Evolutionary conservation across 352 stramenopile genomes (phyloP), one percentile per base, ranked within the genome.

Genomic region (Phytopythium kandeliae): DNA sequence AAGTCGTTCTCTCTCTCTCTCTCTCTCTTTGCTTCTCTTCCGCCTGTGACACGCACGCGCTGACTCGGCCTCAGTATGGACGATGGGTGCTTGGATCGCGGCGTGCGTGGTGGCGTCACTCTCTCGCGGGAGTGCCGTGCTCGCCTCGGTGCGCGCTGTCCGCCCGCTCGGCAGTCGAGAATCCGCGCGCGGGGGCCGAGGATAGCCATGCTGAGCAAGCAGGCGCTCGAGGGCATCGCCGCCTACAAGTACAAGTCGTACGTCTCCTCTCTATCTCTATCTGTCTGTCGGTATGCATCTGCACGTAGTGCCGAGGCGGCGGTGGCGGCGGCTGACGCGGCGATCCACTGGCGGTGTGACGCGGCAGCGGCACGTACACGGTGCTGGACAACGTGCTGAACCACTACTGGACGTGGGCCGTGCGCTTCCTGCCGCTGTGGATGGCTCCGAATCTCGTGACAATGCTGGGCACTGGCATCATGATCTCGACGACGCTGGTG

Each of bases 381-480:
- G 74, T 85, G 49, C 62, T 96, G 26, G 87, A 96, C 72, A 91
- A 87, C 64, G 58, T 90, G 41, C 69, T 96, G 12, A 96, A 92
- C 52, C 68, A 86, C 57, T 96, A 85, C 55, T 96, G 87, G 87
- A 90, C 77, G 53, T 87, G 79, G 58, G 78, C 78, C 3, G 87
- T 94, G 34, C 65, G 87, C 54, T 73, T 85, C 46, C 65, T 96
- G 41, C 87, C 86, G 24, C 71, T 84, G 19, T 96, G 85, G 86
- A 92, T 96, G 82, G 87, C 87, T 44, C 87, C 86, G 35, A 96
- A 96, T 67, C 78, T 96, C 41, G 85, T 96, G 45, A 96, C 87
- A 35, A 89, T 96, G 71, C 68, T 93, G 33, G 87, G 87, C 67
- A 89, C 86, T 24, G 66, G 60, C 38, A 70, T 72, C 49, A 90